phyloP scores from a whole-genome alignment of 2,329 filamentous ascomycete species.

The Stylonectria norvegica region DNA sequence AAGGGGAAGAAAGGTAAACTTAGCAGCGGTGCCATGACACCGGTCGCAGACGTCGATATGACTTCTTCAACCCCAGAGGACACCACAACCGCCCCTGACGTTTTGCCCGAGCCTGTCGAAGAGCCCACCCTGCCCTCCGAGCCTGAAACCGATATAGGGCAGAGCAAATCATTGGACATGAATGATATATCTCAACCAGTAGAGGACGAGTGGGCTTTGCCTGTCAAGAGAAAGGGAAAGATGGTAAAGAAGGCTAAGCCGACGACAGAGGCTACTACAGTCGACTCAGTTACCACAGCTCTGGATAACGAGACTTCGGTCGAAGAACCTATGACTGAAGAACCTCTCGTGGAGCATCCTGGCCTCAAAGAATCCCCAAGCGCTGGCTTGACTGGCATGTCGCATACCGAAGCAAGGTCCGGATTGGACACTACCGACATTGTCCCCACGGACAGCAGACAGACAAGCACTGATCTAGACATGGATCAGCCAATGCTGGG shows the following conservation, averaged over 20 bases:
- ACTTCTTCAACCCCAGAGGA: not conserved
- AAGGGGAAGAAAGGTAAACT: slow-evolving; percentile 22
- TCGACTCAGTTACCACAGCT: too few relatives aligned
- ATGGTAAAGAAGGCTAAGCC: slow-evolving; percentile 19
- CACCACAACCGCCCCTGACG: not conserved
- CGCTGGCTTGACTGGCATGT: too few relatives aligned
- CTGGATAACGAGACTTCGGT: too few relatives aligned
- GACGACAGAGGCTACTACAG: too few relatives aligned
- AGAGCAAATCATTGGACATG: not conserved
- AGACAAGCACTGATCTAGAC: too few relatives aligned
- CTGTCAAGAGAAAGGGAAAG: slow-evolving; percentile 33
- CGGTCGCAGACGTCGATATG: not conserved
- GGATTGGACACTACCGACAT: too few relatives aligned
- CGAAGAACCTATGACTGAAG: too few relatives aligned
- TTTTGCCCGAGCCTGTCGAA: not conserved
- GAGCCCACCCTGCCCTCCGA: not conserved
- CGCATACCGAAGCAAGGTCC: too few relatives aligned
- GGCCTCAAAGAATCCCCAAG: too few relatives aligned
- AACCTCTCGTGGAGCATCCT: too few relatives aligned
- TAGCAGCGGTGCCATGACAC: not conserved
- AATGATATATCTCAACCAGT: not conserved
- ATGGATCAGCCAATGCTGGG: too few relatives aligned
- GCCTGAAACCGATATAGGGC: not conserved
- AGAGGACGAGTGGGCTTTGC: slow-evolving; percentile 7
- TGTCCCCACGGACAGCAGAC: too few relatives aligned